Conservation (phyloP, 495 filamentous ascomycete genomes). For the Hyaloscypha finlandica region DNA sequence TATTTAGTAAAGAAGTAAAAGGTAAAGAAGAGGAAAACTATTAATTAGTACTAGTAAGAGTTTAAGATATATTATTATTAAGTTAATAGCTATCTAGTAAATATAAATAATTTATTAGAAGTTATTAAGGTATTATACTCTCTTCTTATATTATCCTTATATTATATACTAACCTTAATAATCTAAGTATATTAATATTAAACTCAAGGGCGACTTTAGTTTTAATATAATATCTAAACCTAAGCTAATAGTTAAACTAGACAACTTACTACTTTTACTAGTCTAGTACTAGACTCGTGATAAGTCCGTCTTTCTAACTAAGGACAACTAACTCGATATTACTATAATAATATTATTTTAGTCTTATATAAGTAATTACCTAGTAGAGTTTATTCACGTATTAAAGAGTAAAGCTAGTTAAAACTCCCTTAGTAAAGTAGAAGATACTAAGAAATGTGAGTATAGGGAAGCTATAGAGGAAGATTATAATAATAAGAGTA, state of each 20-base stretch:
- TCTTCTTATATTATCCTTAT: not conserved
- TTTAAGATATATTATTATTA: slow-evolving; percentile 28
- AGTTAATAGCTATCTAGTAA: slow-evolving; percentile 25
- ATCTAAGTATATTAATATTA: slow-evolving; percentile 19
- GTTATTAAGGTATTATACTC: slow-evolving; percentile 37
- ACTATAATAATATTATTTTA: slow-evolving; percentile 25
- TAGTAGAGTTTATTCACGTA: slow-evolving; percentile 25
- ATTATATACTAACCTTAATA: slow-evolving; percentile 13
- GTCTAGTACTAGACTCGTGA: slow-evolving; percentile 24
- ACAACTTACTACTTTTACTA: slow-evolving; percentile 26
- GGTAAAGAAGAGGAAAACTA: not conserved
- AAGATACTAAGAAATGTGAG: slow-evolving; percentile 1
- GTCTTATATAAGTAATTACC: slow-evolving; percentile 25
- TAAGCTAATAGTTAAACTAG: slow-evolving; percentile 24
- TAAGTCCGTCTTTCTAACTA: slow-evolving; percentile 24
- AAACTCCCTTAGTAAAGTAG: slow-evolving; percentile 3
- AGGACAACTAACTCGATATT: slow-evolving; percentile 27
- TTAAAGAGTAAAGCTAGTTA: slow-evolving; percentile 22
- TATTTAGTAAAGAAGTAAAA: slow-evolving; percentile 17
- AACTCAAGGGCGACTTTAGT: slow-evolving; percentile 15
- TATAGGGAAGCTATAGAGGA: not conserved
- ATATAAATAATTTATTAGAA: slow-evolving; percentile 32
- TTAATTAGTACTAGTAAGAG: slow-evolving; percentile 23
- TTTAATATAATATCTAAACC: slow-evolving; percentile 20
- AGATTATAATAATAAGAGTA: slow-evolving; percentile 15